These are phyloP conservation scores for Cenchrus fungigraminus DNA, from an alignment of 176 grass and related monocot genomes.

Conservation along the genomic window DNA sequence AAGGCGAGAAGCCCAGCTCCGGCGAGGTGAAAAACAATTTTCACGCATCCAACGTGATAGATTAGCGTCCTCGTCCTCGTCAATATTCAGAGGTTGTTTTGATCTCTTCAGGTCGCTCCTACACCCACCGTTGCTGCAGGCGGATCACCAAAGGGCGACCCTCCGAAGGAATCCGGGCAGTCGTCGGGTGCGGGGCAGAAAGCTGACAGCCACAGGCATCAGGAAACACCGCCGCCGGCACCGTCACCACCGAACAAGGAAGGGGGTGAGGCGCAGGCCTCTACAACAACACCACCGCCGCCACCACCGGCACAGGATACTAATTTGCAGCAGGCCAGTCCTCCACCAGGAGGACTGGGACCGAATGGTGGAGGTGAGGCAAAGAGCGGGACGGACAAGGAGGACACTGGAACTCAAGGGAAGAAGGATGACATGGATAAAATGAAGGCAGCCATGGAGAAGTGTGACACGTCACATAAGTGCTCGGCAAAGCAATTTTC, in stretches of 20 bases:
- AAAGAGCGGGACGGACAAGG: neutral
- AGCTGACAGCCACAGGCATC: conserved; percentile 1
- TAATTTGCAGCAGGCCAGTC: neutral
- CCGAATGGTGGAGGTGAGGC: conserved; percentile 11
- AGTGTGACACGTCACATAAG: conserved; percentile 8
- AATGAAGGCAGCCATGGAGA: neutral
- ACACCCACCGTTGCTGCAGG: conserved; percentile 5
- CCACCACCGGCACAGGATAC: neutral
- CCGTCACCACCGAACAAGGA: neutral
- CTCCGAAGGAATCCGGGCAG: conserved; percentile 1
- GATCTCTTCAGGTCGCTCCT: conserved; percentile 37
- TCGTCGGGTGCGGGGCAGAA: conserved; percentile 18
- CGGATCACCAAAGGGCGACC: conserved; percentile 24
- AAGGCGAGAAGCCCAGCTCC: conserved; percentile 40
- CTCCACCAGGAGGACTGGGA: neutral
- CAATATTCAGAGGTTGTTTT: neutral
- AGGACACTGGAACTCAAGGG: conserved; percentile 16
- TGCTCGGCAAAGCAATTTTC: conserved; percentile 24
- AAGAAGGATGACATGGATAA: neutral
- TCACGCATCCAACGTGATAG: no score
- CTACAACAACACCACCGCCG: neutral
- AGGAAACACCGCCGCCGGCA: neutral
- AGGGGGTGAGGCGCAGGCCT: neutral
- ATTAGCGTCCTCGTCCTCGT: neutral
- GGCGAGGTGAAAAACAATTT: conserved; percentile 29